Percentiles rank a stretch among this genome's conserved stretches.
These are phyloP conservation scores for Solanum stenotomum DNA, from an alignment of 257 asterid species.

Conservation along the genomic window DNA sequence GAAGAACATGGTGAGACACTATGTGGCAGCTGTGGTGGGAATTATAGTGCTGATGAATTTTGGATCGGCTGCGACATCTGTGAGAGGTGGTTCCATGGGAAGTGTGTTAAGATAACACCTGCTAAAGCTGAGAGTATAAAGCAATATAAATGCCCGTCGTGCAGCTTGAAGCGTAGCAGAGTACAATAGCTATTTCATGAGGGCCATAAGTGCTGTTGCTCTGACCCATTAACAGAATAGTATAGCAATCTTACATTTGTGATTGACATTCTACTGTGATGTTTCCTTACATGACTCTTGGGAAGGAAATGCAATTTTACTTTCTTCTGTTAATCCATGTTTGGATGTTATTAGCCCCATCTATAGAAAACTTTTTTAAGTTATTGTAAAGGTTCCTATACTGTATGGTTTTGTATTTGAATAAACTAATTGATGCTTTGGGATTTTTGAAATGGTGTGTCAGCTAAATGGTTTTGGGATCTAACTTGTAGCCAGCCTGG, in stretches of 20 bases:
- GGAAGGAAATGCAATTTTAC: slow-evolving; percentile 8
- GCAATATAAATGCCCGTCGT: slow-evolving; percentile 90
- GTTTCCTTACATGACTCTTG: slow-evolving; percentile 15
- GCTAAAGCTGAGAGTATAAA: slow-evolving; percentile 88
- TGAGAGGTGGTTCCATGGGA: slow-evolving; percentile 85
- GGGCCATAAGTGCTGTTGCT: slow-evolving; percentile 17
- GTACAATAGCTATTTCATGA: slow-evolving; percentile 19
- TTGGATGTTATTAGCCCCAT: not conserved
- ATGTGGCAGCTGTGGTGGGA: slow-evolving; percentile 86
- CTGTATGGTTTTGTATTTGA: not conserved
- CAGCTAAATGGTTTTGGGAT: not conserved
- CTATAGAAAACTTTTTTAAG: not conserved
- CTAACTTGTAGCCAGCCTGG: not conserved
- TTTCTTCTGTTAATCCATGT: slow-evolving; percentile 2
- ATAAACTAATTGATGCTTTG: not conserved
- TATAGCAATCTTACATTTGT: slow-evolving; percentile 30
- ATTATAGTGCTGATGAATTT: slow-evolving; percentile 75
- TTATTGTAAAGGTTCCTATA: not conserved
- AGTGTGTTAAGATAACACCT: slow-evolving; percentile 88
- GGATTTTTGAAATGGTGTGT: not conserved
- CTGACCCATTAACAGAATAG: slow-evolving; percentile 38
- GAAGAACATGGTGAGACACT: slow-evolving; percentile 88
- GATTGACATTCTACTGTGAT: slow-evolving; percentile 17
- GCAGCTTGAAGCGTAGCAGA: slow-evolving; percentile 66
- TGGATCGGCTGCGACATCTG: slow-evolving; percentile 94